These are phyloP conservation scores for Corchorus capsularis DNA, from an alignment of 345 rosid species.

Conservation along the genomic window DNA sequence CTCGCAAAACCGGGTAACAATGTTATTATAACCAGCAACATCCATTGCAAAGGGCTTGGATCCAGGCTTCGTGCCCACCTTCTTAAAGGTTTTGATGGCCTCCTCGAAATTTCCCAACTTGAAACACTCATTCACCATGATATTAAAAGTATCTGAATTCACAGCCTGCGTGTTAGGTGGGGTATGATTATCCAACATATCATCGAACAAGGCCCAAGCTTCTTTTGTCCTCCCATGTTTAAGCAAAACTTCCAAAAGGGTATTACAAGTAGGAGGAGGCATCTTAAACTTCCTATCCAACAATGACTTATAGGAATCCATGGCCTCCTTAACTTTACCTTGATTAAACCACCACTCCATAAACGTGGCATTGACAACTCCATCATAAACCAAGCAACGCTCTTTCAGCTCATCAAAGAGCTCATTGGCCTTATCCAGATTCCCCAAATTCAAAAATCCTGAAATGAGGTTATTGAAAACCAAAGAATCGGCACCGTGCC, in stretches of 20 bases:
- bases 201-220: conserved; percentile 73
- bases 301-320: conserved; percentile 78
- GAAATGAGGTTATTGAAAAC: conserved; percentile 79
- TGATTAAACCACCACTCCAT: conserved; percentile 97
- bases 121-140: conserved; percentile 94
- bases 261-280: conserved; percentile 84
- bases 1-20: conserved; percentile 73
- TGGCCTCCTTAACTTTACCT: conserved; percentile 80
- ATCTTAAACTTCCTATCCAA: conserved; percentile 77
- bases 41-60: conserved; percentile 87
- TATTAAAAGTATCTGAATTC: conserved; percentile 80
- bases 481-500: conserved; percentile 92
- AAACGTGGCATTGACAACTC: conserved; percentile 76
- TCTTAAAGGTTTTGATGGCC: conserved; percentile 67
- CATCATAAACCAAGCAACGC: conserved; percentile 87
- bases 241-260: conserved; percentile 76
- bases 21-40: conserved; percentile 76
- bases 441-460: conserved; percentile 76
- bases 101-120: conserved; percentile 64
- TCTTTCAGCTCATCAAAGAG: conserved; percentile 82
- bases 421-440: conserved; percentile 82
- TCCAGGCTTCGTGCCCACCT: conserved; percentile 63
- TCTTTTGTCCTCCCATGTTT: conserved; percentile 65
- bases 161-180: conserved; percentile 79
- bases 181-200: conserved; percentile 88